Conservation (phyloP, 306 rosid species). For the Acacia crassicarpa region DNA sequence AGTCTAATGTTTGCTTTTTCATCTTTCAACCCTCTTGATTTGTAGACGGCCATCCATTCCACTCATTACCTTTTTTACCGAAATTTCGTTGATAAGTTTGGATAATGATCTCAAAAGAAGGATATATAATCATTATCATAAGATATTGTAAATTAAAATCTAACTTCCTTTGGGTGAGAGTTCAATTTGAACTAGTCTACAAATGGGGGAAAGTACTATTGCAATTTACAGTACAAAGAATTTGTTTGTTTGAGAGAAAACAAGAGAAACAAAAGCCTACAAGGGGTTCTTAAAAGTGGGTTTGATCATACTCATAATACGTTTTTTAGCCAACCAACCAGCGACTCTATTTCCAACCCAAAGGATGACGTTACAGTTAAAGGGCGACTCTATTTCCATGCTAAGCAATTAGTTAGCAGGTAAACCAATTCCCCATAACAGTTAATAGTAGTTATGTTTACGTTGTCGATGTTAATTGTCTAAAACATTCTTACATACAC, state of each 20-base stretch:
- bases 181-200: not conserved
- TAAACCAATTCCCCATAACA: too few species aligned
- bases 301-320: not conserved
- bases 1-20: constrained; percentile 19
- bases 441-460: not conserved
- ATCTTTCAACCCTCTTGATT: not conserved
- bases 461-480: not conserved
- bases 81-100: constrained; percentile 18
- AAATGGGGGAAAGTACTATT: not conserved
- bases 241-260: not conserved
- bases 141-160: not conserved
- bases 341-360: not conserved
- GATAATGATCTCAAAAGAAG: not conserved
- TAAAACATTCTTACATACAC: not conserved
- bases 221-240: not conserved
- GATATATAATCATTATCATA: not conserved
- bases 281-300: not conserved
- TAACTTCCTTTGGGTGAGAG: not conserved
- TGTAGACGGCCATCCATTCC: constrained; percentile 16
- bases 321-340: not conserved
- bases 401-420: too few species aligned
- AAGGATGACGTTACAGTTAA: not conserved
- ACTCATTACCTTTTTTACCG: not conserved
- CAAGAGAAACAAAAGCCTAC: not conserved
- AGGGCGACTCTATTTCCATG: not conserved